Evolutionary conservation across 1,284 basidiomycete genomes (phyloP).

Genomic region (Rhodofomes roseus): DNA sequence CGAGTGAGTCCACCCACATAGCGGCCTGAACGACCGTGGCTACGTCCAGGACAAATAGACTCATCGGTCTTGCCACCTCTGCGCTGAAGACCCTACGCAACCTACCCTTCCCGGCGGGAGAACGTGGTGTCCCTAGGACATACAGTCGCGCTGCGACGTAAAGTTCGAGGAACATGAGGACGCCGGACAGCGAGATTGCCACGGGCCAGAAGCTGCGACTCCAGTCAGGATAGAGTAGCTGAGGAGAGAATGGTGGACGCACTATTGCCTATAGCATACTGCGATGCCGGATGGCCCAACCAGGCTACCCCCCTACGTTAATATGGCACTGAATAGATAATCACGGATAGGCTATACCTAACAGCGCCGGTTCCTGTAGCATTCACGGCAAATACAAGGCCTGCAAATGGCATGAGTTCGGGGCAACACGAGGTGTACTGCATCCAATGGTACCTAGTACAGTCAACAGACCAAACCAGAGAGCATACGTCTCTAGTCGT

Average conservation of each 20-base stretch:
- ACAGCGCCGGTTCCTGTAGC: slow-evolving; percentile 38
- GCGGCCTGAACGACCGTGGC: slow-evolving; percentile 41
- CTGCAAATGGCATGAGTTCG: slow-evolving; percentile 24
- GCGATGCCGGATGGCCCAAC: slow-evolving; percentile 18
- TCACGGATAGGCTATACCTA: slow-evolving; percentile 18
- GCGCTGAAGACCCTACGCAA: slow-evolving; percentile 23
- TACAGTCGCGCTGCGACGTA: slow-evolving; percentile 39
- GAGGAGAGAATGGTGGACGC: slow-evolving; percentile 9
- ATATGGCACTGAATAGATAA: not conserved
- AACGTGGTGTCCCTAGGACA: slow-evolving; percentile 27
- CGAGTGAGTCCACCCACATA: slow-evolving; percentile 35
- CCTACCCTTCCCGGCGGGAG: slow-evolving; percentile 13
- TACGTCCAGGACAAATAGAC: slow-evolving; percentile 44
- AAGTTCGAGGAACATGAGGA: slow-evolving; percentile 39
- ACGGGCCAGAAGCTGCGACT: slow-evolving; percentile 38
- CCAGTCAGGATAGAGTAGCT: not conserved
- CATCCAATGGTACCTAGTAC: slow-evolving; percentile 35
- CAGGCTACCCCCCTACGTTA: slow-evolving; percentile 4
- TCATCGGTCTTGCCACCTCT: slow-evolving; percentile 30
- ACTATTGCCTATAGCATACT: slow-evolving; percentile 38
- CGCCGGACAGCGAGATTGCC: slow-evolving; percentile 38
- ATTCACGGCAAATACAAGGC: slow-evolving; percentile 39
- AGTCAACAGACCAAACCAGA: slow-evolving; percentile 33
- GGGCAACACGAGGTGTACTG: not conserved
- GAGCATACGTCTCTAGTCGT: slow-evolving; percentile 32